Conservation (phyloP, 2,329 filamentous ascomycete species). For the Ophiostoma novo-ulmi region DNA sequence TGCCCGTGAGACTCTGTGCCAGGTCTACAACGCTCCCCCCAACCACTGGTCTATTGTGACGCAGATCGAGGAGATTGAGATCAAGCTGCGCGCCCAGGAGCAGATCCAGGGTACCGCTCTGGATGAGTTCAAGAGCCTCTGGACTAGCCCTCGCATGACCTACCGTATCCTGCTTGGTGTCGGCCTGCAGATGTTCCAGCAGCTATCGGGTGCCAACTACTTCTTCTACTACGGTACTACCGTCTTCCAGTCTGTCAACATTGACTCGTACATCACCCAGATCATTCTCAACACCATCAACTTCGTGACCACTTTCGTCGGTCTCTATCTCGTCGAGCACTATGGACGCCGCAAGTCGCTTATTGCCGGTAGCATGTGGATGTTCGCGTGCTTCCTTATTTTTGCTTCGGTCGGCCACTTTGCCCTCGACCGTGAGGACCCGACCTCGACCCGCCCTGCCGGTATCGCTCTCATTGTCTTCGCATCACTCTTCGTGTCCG, state of each 20-base stretch:
- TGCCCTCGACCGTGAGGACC: conserved; percentile 37
- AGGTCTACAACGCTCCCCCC: conserved; percentile 22
- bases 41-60: conserved; percentile 25
- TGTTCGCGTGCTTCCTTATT: conserved; percentile 59
- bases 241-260: conserved; percentile 62
- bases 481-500: conserved; percentile 68
- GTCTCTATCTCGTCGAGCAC: conserved; percentile 63
- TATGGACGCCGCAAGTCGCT: conserved; percentile 64
- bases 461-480: conserved; percentile 67
- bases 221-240: conserved; percentile 58
- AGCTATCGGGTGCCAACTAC: conserved; percentile 58
- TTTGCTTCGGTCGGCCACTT: conserved; percentile 54
- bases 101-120: conserved; percentile 45
- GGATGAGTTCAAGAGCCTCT: conserved; percentile 53
- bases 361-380: conserved; percentile 62
- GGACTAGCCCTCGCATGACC: conserved; percentile 53
- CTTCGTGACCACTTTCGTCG: conserved; percentile 57
- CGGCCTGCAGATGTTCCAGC: conserved; percentile 60
- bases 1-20: conserved; percentile 23
- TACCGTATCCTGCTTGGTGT: conserved; percentile 63
- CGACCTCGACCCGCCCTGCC: conserved; percentile 37
- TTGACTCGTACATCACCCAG: conserved; percentile 62
- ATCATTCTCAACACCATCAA: conserved; percentile 47
- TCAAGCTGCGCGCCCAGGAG: conserved; percentile 36
- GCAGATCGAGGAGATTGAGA: conserved; percentile 26